A percentile compares a stretch with the other conserved stretches of the same genome.
Evolutionary conservation across 2,329 filamentous ascomycete genomes (phyloP).

Genomic region (Pleoardoris graminearum): DNA sequence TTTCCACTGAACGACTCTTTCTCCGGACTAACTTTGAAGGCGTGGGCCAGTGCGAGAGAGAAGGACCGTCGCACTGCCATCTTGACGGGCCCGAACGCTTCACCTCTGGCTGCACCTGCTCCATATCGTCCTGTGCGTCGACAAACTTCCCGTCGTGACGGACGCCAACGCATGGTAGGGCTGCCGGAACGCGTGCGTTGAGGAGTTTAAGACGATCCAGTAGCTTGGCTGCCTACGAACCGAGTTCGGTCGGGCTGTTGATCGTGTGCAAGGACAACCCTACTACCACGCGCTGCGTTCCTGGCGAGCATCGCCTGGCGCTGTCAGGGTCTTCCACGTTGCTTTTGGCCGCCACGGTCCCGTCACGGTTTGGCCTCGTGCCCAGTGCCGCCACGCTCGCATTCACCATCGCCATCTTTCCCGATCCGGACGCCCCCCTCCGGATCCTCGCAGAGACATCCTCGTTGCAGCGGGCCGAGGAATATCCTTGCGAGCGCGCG

Average conservation of each 20-base stretch:
- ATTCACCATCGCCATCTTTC: conserved; percentile 31
- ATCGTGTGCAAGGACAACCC: conserved; percentile 41
- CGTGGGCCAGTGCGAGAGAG: conserved; percentile 29
- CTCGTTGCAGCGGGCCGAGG: conserved; percentile 42
- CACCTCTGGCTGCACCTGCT: conserved; percentile 38
- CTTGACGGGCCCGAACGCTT: conserved; percentile 44
- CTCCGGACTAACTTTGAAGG: conserved; percentile 14
- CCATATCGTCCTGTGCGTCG: conserved; percentile 35
- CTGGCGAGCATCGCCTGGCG: conserved; percentile 33
- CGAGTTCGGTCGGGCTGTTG: conserved; percentile 36
- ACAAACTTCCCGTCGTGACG: conserved; percentile 29
- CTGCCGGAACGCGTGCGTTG: conserved; percentile 39
- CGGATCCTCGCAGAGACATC: conserved; percentile 37
- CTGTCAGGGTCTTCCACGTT: conserved; percentile 40
- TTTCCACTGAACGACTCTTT: conserved; percentile 24
- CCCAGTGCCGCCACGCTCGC: conserved; percentile 33
- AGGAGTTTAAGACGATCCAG: conserved; percentile 42
- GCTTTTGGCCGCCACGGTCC: conserved; percentile 35
- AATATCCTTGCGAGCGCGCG: conserved; percentile 40
- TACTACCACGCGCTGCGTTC: conserved; percentile 37
- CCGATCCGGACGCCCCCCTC: conserved; percentile 41
- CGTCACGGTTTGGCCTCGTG: conserved; percentile 38
- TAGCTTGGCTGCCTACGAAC: conserved; percentile 24
- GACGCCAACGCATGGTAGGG: conserved; percentile 35
- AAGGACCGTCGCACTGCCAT: conserved; percentile 36